Percentiles rank a stretch among this genome's conserved stretches.
phyloP scores from a whole-genome alignment of 768 basidiomycete genomes.

The Hypholoma fasciculare region DNA sequence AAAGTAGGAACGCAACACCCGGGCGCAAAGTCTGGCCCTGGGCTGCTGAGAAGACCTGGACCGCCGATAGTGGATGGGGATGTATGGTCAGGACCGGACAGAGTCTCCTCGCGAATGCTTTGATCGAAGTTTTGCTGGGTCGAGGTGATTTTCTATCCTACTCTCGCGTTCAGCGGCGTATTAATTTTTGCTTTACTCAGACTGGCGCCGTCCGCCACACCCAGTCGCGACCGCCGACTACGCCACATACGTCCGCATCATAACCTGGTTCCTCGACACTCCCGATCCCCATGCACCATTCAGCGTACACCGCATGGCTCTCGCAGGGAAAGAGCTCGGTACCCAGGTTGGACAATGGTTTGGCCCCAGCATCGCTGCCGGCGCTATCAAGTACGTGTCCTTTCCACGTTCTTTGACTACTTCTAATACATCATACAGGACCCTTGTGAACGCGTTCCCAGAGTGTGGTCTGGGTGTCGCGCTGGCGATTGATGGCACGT shows the following conservation, averaged over 20 bases:
- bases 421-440: constrained; percentile 36
- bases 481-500: constrained; percentile 76
- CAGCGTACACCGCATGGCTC: constrained; percentile 93
- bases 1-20: neutral
- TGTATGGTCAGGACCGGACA: neutral
- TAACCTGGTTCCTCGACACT: constrained; percentile 96
- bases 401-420: neutral
- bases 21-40: neutral
- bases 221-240: constrained; percentile 62
- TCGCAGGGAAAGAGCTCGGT: constrained; percentile 94
- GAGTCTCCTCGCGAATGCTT: constrained; percentile 1
- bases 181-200: constrained; percentile 33
- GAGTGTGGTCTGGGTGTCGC: constrained; percentile 80
- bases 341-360: constrained; percentile 98
- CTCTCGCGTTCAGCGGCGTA: neutral
- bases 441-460: constrained; percentile 76
- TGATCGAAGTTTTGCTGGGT: neutral
- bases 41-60: neutral
- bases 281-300: constrained; percentile 86
- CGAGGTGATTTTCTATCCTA: neutral
- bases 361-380: constrained; percentile 95
- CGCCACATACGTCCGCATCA: constrained; percentile 85
- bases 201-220: constrained; percentile 79
- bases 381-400: constrained; percentile 78
- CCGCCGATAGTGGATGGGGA: neutral